Percentiles rank a stretch among this genome's conserved stretches.
Evolutionary conservation across 257 asterid species (phyloP).

Genomic region (Solanum chmielewskii): DNA sequence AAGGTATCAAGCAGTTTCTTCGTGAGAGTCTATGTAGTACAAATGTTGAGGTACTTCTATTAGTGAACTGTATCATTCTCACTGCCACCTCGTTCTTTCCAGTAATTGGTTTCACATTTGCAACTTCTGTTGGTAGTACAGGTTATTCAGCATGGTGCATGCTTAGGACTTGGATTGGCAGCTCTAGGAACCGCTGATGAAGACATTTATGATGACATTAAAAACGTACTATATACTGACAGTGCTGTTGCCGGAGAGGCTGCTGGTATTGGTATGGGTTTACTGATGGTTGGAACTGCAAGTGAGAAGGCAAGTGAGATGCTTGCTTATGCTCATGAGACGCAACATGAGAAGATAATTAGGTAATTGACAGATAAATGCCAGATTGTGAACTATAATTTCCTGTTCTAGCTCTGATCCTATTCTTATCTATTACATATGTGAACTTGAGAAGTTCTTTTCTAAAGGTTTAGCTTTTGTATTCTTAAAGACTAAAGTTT

Average conservation of each 20-base stretch:
- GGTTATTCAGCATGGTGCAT: slow-evolving; percentile 99
- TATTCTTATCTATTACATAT: background rate
- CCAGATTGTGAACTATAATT: background rate
- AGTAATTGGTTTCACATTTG: background rate
- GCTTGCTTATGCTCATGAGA: slow-evolving; percentile 98
- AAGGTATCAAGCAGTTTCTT: slow-evolving; percentile 87
- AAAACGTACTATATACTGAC: slow-evolving; percentile 79
- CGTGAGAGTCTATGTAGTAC: slow-evolving; percentile 84
- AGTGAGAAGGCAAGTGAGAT: slow-evolving; percentile 90
- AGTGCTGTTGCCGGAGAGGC: slow-evolving; percentile 99
- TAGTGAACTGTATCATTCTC: background rate
- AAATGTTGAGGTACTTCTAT: slow-evolving; percentile 65
- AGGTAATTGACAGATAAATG: slow-evolving; percentile 33
- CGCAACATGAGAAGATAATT: slow-evolving; percentile 93
- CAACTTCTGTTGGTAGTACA: slow-evolving; percentile 18
- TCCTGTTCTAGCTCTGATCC: background rate
- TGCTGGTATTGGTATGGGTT: slow-evolving; percentile 97
- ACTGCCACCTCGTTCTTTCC: background rate
- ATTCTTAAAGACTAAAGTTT: background rate
- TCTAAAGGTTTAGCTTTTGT: background rate
- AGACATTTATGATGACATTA: slow-evolving; percentile 73
- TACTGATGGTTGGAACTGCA: slow-evolving; percentile 96
- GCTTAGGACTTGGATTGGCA: slow-evolving; percentile 98
- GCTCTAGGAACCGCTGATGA: slow-evolving; percentile 94
- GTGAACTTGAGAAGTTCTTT: background rate